A percentile compares a stretch with the other conserved stretches of the same genome.
phyloP scores from a whole-genome alignment of 2,329 filamentous ascomycete species.

The Xylaria arbuscula region DNA sequence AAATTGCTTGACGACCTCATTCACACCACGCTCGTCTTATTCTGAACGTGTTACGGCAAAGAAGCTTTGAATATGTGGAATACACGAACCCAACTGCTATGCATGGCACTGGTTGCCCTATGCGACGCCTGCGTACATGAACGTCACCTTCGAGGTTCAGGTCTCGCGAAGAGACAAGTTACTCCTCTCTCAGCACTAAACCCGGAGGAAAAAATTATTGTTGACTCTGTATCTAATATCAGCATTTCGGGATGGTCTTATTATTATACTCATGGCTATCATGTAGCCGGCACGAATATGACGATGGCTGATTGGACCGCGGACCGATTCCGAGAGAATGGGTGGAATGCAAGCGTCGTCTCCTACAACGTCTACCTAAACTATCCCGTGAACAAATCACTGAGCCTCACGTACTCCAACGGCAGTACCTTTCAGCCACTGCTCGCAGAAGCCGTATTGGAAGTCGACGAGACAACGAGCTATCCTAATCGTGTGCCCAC shows the following conservation, averaged over 20 bases:
- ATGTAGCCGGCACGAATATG: constrained; percentile 48
- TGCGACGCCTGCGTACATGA: constrained; percentile 42
- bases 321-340: constrained; percentile 46
- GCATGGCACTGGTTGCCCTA: constrained; percentile 27
- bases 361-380: constrained; percentile 50
- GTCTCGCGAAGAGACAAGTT: constrained; percentile 38
- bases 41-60: neutral
- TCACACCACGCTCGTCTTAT: neutral
- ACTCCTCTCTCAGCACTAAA: constrained; percentile 42
- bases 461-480: constrained; percentile 79
- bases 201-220: constrained; percentile 45
- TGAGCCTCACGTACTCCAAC: constrained; percentile 54
- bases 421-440: constrained; percentile 70
- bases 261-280: constrained; percentile 50
- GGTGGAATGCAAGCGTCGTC: constrained; percentile 47
- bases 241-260: constrained; percentile 50
- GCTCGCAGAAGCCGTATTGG: constrained; percentile 77
- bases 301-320: constrained; percentile 51
- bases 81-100: constrained; percentile 21
- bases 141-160: constrained; percentile 27
- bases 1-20: constrained; percentile 4
- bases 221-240: constrained; percentile 47
- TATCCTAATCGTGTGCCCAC: constrained; percentile 76
- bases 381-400: constrained; percentile 67
- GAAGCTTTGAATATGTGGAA: constrained; percentile 25